phyloP scores from a whole-genome alignment of 495 filamentous ascomycete genomes.

The Aspergillus leporis region DNA sequence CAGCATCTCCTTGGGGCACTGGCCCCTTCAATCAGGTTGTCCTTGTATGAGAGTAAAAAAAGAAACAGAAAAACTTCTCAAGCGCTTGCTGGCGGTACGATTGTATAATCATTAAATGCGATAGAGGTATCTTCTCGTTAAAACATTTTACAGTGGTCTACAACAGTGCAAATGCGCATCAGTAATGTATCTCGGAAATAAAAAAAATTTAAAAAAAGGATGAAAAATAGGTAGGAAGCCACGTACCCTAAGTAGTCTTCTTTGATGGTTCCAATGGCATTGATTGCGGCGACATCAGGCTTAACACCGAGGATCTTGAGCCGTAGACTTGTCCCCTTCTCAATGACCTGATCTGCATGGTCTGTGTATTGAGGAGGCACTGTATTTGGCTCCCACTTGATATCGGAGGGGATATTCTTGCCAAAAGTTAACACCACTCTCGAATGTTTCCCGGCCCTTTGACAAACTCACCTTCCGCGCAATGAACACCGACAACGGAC shows the following conservation, averaged over 20 bases:
- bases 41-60: neutral
- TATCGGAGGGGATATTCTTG: conserved; percentile 87
- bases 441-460: neutral
- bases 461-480: conserved; percentile 69
- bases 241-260: conserved; percentile 66
- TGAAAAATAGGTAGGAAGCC: too few relatives aligned
- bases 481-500: conserved; percentile 86
- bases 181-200: neutral
- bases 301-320: conserved; percentile 91
- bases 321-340: conserved; percentile 88
- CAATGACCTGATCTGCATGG: conserved; percentile 88
- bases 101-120: conserved; percentile 16
- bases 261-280: conserved; percentile 95
- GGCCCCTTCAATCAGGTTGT: neutral
- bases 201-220: neutral
- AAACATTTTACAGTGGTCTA: conserved; percentile 39
- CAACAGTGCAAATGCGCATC: conserved; percentile 8
- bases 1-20: neutral
- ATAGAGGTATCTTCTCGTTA: conserved; percentile 2
- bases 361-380: conserved; percentile 82
- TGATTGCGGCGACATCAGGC: conserved; percentile 89
- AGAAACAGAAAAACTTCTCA: neutral
- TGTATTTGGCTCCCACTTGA: conserved; percentile 90
- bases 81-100: conserved; percentile 4
- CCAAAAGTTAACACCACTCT: conserved; percentile 22